Base-by-base conservation (phyloP, 2,329 filamentous ascomycete genomes). In the Achaetomium macrosporum region DNA sequence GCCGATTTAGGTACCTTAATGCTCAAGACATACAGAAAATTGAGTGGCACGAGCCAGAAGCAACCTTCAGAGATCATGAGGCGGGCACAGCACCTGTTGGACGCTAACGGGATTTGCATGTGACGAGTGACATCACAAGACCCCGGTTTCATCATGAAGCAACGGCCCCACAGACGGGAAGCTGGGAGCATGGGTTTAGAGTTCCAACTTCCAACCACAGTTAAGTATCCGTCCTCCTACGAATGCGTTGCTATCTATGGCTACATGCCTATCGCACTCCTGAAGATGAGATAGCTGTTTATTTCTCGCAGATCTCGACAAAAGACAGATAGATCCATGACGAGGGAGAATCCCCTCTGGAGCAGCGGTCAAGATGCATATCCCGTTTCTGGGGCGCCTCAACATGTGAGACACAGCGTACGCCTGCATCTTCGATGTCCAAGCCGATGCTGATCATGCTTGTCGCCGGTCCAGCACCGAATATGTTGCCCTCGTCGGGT, bases 401-500 rank as follows among this genome's bases (percentile, higher is more conserved):
- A 74, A 76, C 62, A 69, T 74, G 77, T 79, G 61, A 67, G 76
- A 71, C 56, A 35, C 47, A 5, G n/a, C 41, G 12, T 42, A 2
- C 36, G 30, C 40, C 30, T 42, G 19, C 40, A 20, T 33, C 12
- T 31, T 30, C 17, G 5, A 37, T 5, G n/a, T 41, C 16, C 36
- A 5, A 17, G 2, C 5, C 19, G 15, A 33, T 17, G 39, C 40
- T 52, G 31, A 42, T 19, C 2, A 3, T 12, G 25, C 30, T 31
- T 16, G 12, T 25, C 45, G 10, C 29, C 8, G 15, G 25, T 19
- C 20, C 59, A 90, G 87, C 69, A 79, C 79, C 70, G 91, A 99
- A 73, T 97, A 97, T 73, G 72, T 95, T 58, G 90, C 91, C 37
- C 81, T 99, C 41, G 71, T 93, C 43, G 83, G 84, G 51, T 97